Conservation (phyloP, 306 rosid genomes). For the Malus orientalis region DNA sequence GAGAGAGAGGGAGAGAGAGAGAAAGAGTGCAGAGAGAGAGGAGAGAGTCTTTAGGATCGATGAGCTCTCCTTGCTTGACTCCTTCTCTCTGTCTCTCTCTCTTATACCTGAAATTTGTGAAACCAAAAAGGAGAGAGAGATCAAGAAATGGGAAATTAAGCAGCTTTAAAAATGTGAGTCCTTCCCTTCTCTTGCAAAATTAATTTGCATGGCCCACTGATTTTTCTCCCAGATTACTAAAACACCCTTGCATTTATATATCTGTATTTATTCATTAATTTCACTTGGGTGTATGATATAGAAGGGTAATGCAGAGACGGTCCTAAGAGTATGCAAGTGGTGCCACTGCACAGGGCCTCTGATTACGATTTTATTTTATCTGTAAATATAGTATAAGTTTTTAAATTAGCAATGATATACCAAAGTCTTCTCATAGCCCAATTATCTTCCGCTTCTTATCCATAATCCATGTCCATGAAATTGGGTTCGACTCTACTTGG, state of each 20-base stretch:
- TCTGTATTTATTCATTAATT: background rate
- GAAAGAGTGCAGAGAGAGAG: background rate
- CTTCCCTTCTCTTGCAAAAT: background rate
- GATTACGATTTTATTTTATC: no score
- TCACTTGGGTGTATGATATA: background rate
- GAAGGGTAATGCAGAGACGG: no score
- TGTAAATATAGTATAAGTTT: no score
- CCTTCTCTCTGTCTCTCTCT: conserved; percentile 16
- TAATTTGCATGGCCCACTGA: background rate
- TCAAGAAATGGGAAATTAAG: background rate
- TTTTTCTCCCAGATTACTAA: background rate
- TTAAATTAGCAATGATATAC: no score
- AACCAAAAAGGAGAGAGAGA: background rate
- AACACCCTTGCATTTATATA: conserved; percentile 1
- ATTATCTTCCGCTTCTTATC: no score
- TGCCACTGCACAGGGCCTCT: no score
- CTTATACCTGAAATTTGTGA: background rate
- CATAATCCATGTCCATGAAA: no score
- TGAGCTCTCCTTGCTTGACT: conserved; percentile 13
- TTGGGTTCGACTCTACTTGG: no score
- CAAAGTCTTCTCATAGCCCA: no score
- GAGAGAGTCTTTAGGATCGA: background rate
- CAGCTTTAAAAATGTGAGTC: background rate
- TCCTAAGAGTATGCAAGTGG: no score
- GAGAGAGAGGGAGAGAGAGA: background rate